Base-by-base conservation (phyloP, 768 basidiomycete species). In the Hemileccinum impolitum region DNA sequence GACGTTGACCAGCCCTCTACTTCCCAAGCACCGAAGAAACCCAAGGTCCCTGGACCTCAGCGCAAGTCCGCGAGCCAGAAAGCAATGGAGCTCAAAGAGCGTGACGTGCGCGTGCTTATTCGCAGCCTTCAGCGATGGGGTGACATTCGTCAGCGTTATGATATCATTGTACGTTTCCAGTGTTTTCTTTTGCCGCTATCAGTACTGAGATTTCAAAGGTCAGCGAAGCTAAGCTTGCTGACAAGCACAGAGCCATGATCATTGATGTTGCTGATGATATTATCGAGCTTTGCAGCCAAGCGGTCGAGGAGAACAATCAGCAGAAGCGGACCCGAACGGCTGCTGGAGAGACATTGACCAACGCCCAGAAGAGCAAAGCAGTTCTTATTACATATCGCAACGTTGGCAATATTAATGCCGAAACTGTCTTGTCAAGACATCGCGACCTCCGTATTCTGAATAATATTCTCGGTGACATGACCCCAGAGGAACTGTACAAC, bases 71-170 rank as follows among this genome's bases (percentile, higher is more conserved):
- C 91, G 4, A 89, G 85, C 45, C 93, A 97, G 72, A 92, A 91
- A 65, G 87, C 95, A 15, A 87, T 96, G 84, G 94, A 96, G 66
- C 75, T 99, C 53, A 98, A 95, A 72, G 95, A 98, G 67, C 84
- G 96, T 38, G 96, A 99, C 66, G 84, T 98, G 23, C 92, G 96
- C 48, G 94, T 94, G 34, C 76, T 99, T 30, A 90, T 97, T 47
- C 81, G 95, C 55, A 95, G 94, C 64, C 74, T 99, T 59, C 94
- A 96, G 63, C 87, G 93, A 51, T 99, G 96, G 94, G 96, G 96
- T 34, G 95, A 99, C 68, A 91, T 98, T 52, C 81, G 93, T 41
- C 84, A 87, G 58, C 88, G 96, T 32, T 98, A 96, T 70, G 93
- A 96, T 35, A 76, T 85, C 50, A 96, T 99, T 57, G 94, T 95